A percentile compares a stretch with the other conserved stretches of the same genome.
phyloP scores from a whole-genome alignment of 1,139 yeast species.

The Kodamaea plutei region DNA sequence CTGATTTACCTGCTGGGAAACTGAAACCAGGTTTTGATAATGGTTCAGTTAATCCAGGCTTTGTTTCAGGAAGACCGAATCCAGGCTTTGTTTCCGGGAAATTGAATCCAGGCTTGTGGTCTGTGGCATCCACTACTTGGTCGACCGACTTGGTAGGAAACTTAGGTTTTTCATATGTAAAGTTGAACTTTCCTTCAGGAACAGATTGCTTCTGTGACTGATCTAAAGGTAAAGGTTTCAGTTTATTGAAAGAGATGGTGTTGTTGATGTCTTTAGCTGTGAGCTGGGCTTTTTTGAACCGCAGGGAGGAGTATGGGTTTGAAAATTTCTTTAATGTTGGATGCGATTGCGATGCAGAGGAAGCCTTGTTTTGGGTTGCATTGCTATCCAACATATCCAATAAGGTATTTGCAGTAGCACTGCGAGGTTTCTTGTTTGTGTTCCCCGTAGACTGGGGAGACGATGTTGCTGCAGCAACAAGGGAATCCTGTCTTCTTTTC shows the following conservation, averaged over 20 bases:
- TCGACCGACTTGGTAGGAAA: neutral
- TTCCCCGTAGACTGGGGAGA: neutral
- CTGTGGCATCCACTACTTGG: neutral
- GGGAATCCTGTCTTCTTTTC: conserved; percentile 3
- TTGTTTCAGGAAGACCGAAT: neutral
- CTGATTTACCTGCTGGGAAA: neutral
- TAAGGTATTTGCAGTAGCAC: conserved; percentile 64
- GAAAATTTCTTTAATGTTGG: conserved; percentile 32
- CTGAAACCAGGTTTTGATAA: neutral
- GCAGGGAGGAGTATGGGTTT: conserved; percentile 48
- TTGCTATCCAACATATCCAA: conserved; percentile 52
- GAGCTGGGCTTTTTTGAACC: conserved; percentile 12
- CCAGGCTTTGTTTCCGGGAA: neutral
- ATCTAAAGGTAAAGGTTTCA: conserved; percentile 22
- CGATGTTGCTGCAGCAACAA: conserved; percentile 1
- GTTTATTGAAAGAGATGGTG: conserved; percentile 33
- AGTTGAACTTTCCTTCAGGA: conserved; percentile 8
- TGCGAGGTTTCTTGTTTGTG: conserved; percentile 29
- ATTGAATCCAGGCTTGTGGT: neutral
- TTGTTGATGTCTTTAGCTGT: conserved; percentile 37
- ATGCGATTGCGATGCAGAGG: conserved; percentile 13
- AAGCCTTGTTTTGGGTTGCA: neutral
- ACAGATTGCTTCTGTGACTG: conserved; percentile 1
- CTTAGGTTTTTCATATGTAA: conserved; percentile 3
- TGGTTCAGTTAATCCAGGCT: neutral